Conservation (phyloP, 2,329 filamentous ascomycete genomes). For the Coniochaeta hoffmannii region DNA sequence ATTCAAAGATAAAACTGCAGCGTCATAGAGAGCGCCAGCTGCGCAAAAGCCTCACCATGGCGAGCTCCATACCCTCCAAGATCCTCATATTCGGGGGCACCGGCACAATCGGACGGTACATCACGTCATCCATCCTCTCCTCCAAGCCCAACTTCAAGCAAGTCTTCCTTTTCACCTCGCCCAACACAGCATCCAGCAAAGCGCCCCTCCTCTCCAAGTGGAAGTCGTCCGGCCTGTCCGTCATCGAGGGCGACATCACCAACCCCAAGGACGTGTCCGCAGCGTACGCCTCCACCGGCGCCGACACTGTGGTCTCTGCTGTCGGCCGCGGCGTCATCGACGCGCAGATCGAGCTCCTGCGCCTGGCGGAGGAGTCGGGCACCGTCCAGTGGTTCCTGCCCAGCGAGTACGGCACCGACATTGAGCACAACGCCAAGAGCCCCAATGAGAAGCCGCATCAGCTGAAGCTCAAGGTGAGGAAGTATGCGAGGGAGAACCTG, state of each 20-base stretch:
- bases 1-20: background rate
- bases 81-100: conserved; percentile 32
- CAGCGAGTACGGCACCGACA: conserved; percentile 60
- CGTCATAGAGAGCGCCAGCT: background rate
- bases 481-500: conserved; percentile 45
- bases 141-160: conserved; percentile 25
- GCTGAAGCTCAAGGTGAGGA: conserved; percentile 60
- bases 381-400: conserved; percentile 58
- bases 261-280: conserved; percentile 13
- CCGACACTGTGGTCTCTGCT: conserved; percentile 59
- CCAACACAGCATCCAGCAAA: conserved; percentile 42
- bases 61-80: conserved; percentile 9
- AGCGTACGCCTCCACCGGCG: conserved; percentile 42
- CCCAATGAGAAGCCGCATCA: conserved; percentile 60
- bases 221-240: conserved; percentile 39
- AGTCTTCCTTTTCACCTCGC: conserved; percentile 34
- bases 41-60: background rate
- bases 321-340: conserved; percentile 57
- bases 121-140: conserved; percentile 27
- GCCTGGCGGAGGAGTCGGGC: conserved; percentile 44
- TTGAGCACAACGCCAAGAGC: conserved; percentile 52
- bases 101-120: conserved; percentile 32
- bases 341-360: conserved; percentile 54
- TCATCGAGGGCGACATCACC: conserved; percentile 45
- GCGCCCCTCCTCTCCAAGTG: conserved; percentile 30